A percentile compares a stretch with the other conserved stretches of the same genome.
Conservation (phyloP, 495 filamentous ascomycete species). For the Bacidia rubella region DNA sequence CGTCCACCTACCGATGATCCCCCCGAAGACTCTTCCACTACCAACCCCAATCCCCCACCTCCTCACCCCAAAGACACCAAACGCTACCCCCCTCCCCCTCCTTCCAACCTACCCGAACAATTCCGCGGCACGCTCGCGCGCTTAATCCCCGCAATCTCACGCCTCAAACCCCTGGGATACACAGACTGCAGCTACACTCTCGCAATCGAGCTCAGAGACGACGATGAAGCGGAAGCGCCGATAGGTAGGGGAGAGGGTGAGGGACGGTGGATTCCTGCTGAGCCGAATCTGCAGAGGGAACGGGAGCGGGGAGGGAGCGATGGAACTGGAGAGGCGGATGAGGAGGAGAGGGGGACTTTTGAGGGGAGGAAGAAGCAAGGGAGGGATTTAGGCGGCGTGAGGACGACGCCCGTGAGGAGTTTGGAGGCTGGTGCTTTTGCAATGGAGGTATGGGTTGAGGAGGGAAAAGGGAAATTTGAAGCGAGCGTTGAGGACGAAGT, state of each 20-base stretch:
- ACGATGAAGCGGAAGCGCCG: constrained; percentile 59
- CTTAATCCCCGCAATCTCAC: constrained; percentile 40
- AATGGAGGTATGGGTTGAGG: constrained; percentile 43
- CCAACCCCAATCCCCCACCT: neutral
- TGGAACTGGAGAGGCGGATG: neutral
- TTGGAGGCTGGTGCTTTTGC: constrained; percentile 41
- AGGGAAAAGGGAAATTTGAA: constrained; percentile 41
- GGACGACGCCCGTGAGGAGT: constrained; percentile 38
- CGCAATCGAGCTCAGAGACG: constrained; percentile 68
- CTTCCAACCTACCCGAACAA: constrained; percentile 55
- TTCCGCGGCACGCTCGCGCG: constrained; percentile 47
- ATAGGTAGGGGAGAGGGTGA: constrained; percentile 43
- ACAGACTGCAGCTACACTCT: constrained; percentile 73
- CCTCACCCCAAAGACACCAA: constrained; percentile 7
- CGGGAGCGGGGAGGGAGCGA: constrained; percentile 12
- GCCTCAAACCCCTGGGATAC: constrained; percentile 47
- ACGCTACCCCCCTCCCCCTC: constrained; percentile 10
- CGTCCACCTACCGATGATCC: constrained; percentile 15
- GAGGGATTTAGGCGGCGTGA: constrained; percentile 22
- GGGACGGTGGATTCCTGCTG: constrained; percentile 37
- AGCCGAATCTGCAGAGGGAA: constrained; percentile 27
- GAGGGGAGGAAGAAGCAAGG: constrained; percentile 15
- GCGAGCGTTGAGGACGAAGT: constrained; percentile 2
- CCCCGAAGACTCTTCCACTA: constrained; percentile 8
- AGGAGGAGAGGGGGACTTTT: constrained; percentile 26